Evolutionary conservation across 2,329 filamentous ascomycete species (phyloP).

Genomic region (Polytolypa hystricis): DNA sequence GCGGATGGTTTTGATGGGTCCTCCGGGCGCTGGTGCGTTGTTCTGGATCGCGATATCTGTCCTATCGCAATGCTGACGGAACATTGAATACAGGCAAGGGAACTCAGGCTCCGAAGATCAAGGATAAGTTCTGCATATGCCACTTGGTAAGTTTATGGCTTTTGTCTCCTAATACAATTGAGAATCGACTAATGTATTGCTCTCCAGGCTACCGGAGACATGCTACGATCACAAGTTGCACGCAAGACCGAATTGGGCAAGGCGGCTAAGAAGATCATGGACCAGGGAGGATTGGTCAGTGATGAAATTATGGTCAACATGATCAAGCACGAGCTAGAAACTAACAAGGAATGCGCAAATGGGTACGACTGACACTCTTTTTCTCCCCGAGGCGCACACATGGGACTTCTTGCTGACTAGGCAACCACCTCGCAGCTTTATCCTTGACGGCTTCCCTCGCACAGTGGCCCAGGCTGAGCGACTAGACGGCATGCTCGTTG

Average conservation of each 20-base stretch:
- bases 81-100: slow-evolving; percentile 66
- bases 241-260: slow-evolving; percentile 91
- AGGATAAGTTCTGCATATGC: slow-evolving; percentile 95
- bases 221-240: slow-evolving; percentile 95
- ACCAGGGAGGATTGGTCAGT: slow-evolving; percentile 90
- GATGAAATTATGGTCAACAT: slow-evolving; percentile 99
- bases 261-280: slow-evolving; percentile 99
- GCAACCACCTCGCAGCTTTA: too few species aligned
- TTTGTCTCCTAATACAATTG: slow-evolving; percentile 1
- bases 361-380: slow-evolving; percentile 48
- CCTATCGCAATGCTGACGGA: slow-evolving; percentile 5
- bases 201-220: slow-evolving; percentile 84
- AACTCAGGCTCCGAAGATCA: slow-evolving; percentile 94
- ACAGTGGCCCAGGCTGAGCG: slow-evolving; percentile 92
- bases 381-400: neutral
- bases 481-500: slow-evolving; percentile 79
- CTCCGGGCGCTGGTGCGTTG: slow-evolving; percentile 81
- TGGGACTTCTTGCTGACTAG: neutral
- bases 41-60: slow-evolving; percentile 5
- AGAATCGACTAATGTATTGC: slow-evolving; percentile 11
- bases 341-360: slow-evolving; percentile 90
- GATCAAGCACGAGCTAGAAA: slow-evolving; percentile 95
- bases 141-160: slow-evolving; percentile 73
- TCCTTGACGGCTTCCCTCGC: slow-evolving; percentile 95
- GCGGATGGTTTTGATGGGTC: slow-evolving; percentile 95